A percentile compares a stretch with the other conserved stretches of the same genome.
phyloP scores from a whole-genome alignment of 2,329 filamentous ascomycete species.

The Ceratocystis harringtonii region DNA sequence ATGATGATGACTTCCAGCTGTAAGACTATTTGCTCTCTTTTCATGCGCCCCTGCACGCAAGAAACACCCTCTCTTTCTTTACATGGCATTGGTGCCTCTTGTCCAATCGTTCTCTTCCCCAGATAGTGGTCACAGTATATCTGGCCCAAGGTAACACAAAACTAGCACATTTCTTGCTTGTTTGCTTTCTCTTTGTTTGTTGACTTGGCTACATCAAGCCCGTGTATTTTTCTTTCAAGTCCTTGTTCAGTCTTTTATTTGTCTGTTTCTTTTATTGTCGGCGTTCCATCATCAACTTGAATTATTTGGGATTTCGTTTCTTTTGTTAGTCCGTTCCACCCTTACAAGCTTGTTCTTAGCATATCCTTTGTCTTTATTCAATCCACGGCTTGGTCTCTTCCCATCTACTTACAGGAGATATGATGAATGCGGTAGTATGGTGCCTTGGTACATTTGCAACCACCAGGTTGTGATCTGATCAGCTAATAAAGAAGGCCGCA shows the following conservation, averaged over 20 bases:
- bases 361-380: background rate
- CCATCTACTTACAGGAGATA: too few relatives aligned
- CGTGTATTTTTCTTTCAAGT: background rate
- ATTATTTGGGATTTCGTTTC: background rate
- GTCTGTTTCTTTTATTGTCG: constrained; percentile 1
- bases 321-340: background rate
- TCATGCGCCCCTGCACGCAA: background rate
- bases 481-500: too few relatives aligned
- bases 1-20: constrained; percentile 43
- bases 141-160: constrained; percentile 14
- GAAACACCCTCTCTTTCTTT: background rate
- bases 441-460: too few relatives aligned
- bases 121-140: constrained; percentile 17
- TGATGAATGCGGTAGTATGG: too few relatives aligned
- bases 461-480: too few relatives aligned
- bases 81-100: background rate
- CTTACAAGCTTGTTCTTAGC: background rate
- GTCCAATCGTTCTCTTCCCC: background rate
- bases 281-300: background rate
- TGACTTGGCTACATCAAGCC: background rate
- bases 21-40: constrained; percentile 23
- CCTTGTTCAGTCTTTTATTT: background rate
- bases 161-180: constrained; percentile 9
- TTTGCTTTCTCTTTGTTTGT: constrained; percentile 2
- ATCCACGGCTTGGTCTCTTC: too few relatives aligned